Base-by-base conservation (phyloP, 495 filamentous ascomycete species). In the Aspergillus steynii region DNA sequence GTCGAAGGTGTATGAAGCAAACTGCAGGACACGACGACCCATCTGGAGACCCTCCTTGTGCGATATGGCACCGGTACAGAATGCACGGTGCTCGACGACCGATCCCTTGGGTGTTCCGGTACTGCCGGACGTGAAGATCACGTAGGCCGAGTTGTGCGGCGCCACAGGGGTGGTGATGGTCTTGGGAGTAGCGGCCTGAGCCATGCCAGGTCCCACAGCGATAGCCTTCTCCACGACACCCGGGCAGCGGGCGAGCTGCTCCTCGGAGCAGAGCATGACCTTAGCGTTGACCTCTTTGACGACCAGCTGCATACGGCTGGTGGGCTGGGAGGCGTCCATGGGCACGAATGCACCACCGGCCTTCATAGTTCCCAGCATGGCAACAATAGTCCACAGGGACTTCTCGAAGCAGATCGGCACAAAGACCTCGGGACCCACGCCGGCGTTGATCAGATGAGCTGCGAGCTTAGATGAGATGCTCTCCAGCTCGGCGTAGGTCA, bases 331-430 rank as follows among this genome's bases (percentile, higher is more conserved):
- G 4, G 78, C 73, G 63, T 86, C 82, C 12, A 88, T 65, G 1
- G 72, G 71, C 4, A 85, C 80, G 26, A 65, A 65, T 10, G 76
- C 78, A 29, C 66, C 76, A 27, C 79, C 80, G 7, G 74, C 75
- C 63, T 80, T 81, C 60, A 80, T 59, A 20, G 81, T 71, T 0
- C 72, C 80, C 20, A 80, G 60, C 45, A 78, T 71, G 15, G 78
- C 68, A 9, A 85, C 70, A 0, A 72, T 52, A 6, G 72, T 69
- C 77, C 77, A 82, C 6, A 71, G 65, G 0, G 78, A 79, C 61
- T 82, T 83, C 31, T 82, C 76, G 55, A 81, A 80, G 56, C 72
- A 80, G 12, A 80, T 53, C 3, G 75, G 73, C 27, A 83, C 75
- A 31, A 78, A 56, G 4, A 67, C 66, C 27, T 73, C 76, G 4